A percentile compares a stretch with the other conserved stretches of the same genome.
phyloP scores from a whole-genome alignment of 2,329 filamentous ascomycete species.

The Cladobotryum protrusum region DNA sequence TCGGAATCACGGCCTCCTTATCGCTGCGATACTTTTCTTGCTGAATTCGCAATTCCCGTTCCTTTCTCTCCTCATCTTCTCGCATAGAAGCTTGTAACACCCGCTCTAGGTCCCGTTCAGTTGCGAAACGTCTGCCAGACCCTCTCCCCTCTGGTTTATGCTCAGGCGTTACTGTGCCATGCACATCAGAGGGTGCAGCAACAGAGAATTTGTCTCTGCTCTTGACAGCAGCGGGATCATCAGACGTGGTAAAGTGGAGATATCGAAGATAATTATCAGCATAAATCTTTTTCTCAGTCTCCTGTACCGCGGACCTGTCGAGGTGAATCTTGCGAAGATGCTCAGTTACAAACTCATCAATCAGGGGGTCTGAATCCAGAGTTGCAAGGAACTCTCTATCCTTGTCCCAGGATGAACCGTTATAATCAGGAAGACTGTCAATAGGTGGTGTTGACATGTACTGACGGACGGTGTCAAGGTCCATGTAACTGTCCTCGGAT shows the following conservation, averaged over 20 bases:
- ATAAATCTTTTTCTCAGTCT: conserved; percentile 36
- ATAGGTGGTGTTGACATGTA: conserved; percentile 50
- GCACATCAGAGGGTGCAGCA: conserved; percentile 30
- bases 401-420: conserved; percentile 41
- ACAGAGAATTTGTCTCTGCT: conserved; percentile 49
- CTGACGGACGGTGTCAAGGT: conserved; percentile 43
- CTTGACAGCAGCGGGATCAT: conserved; percentile 48
- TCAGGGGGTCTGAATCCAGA: conserved; percentile 31
- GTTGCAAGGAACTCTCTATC: conserved; percentile 40
- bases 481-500: conserved; percentile 44
- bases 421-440: conserved; percentile 46
- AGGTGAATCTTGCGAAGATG: conserved; percentile 38
- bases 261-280: conserved; percentile 44
- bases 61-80: conserved; percentile 63
- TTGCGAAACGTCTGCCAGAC: conserved; percentile 53
- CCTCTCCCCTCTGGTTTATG: conserved; percentile 52
- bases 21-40: conserved; percentile 67
- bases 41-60: conserved; percentile 57
- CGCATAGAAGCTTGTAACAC: conserved; percentile 66
- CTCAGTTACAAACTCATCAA: conserved; percentile 41
- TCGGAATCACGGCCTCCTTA: conserved; percentile 69
- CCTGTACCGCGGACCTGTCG: conserved; percentile 33
- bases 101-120: conserved; percentile 66
- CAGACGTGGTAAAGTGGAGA: conserved; percentile 49
- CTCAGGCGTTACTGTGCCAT: conserved; percentile 41